Evolutionary conservation across 768 basidiomycete genomes (phyloP).

Genomic region (Lepiota brunneoincarnata): DNA sequence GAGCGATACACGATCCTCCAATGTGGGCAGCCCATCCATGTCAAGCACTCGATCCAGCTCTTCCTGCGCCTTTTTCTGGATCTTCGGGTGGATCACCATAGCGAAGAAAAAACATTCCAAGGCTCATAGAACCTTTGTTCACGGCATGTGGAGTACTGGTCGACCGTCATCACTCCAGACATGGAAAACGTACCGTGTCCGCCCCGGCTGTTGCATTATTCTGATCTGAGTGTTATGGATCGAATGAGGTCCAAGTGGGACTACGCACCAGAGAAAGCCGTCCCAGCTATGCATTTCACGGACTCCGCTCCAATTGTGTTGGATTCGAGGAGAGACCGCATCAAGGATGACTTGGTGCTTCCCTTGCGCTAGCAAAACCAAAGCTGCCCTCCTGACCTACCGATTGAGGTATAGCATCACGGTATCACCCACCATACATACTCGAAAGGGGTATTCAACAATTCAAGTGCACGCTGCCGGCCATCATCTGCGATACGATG

Average conservation of each 20-base stretch:
- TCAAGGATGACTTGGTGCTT: constrained; percentile 9
- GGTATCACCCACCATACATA: constrained; percentile 19
- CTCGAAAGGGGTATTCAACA: constrained; percentile 21
- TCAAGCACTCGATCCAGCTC: constrained; percentile 29
- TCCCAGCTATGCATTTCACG: constrained; percentile 11
- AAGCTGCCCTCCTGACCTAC: background rate
- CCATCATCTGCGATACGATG: constrained; percentile 16
- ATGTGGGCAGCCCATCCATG: constrained; percentile 21
- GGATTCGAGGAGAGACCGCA: constrained; percentile 7
- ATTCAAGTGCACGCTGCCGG: constrained; percentile 12
- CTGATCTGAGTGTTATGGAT: background rate
- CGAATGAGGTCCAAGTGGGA: background rate
- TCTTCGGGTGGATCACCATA: constrained; percentile 26
- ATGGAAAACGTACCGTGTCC: constrained; percentile 13
- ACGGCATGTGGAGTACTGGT: background rate
- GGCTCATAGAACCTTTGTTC: constrained; percentile 14
- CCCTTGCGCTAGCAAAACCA: constrained; percentile 8
- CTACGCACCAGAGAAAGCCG: constrained; percentile 13
- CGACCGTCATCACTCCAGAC: too few species aligned
- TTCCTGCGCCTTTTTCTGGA: too few species aligned
- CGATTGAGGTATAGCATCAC: background rate
- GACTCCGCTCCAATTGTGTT: constrained; percentile 4
- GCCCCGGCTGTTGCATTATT: constrained; percentile 10
- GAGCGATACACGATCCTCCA: constrained; percentile 19
- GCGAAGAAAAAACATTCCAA: constrained; percentile 24